Base-by-base conservation (phyloP, 208 protist species). In the Angomonas deanei region DNA sequence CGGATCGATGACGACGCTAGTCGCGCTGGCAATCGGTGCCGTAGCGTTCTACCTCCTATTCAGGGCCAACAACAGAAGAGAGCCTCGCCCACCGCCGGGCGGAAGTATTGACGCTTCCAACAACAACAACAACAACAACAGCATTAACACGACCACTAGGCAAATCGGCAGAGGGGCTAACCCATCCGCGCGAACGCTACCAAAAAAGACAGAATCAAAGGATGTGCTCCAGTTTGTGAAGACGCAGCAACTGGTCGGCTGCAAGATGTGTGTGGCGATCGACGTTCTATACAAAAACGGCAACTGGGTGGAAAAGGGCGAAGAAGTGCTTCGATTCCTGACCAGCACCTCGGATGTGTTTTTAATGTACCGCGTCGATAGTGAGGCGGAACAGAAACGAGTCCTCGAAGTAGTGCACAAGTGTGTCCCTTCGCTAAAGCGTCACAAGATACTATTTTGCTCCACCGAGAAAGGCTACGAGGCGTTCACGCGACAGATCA, bases 361-460 rank as follows among this genome's bases (percentile, higher is more conserved):
- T 56, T 34, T 94, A 3, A 90, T 94, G 84, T 94, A 85, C 61
- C 71, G 64, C 23, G 83, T 94, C 47, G 42, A 50, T 8, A 62
- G 53, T 28, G 65, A 64, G 6, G 63, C 76, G 15, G 76, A 91
- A 27, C 92, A 84, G 47, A 72, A 70, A 24, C 38, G 23, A 0
- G 72, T 92, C 53, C 66, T 86, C 31, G 26, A 46, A 13, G 67
- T 76, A 59, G 53, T 93, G 3, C 54, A 34, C 10, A 61, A 68
- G 3, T 70, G 39, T 31, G 74, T 91, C 0, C 64, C 75, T 11
- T 71, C 76, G 13, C 47, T 95, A 32, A 53, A 72, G 56, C 83
- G 89, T 24, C 83, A 93, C 65, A 75, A 79, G 19, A 76, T 95
- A 57, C 80, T 95, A 26, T 95, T 95, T 59, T 92, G 83, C 56